Percentiles rank a stretch among this genome's conserved stretches.
phyloP scores from a whole-genome alignment of 768 basidiomycete genomes.

The Suillus tomentosus region DNA sequence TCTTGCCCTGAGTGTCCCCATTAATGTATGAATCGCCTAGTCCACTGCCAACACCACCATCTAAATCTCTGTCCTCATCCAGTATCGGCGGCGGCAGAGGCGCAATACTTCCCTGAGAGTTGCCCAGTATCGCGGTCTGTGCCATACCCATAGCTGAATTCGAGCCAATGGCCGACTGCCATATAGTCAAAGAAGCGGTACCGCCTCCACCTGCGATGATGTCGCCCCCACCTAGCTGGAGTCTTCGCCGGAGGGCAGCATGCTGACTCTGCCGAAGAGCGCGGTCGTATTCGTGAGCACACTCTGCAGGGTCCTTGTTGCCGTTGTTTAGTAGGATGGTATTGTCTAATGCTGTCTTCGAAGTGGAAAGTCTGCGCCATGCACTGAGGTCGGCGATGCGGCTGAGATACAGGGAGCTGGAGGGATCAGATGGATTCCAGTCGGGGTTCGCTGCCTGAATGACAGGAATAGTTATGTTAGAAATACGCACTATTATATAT shows the following conservation, averaged over 20 bases:
- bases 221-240: slow-evolving; percentile 25
- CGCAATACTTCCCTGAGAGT: slow-evolving; percentile 63
- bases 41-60: slow-evolving; percentile 61
- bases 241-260: slow-evolving; percentile 47
- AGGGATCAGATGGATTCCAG: slow-evolving; percentile 91
- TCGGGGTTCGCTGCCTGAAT: slow-evolving; percentile 86
- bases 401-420: slow-evolving; percentile 87
- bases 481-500: neutral
- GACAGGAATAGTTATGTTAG: slow-evolving; percentile 11
- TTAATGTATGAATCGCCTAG: slow-evolving; percentile 78
- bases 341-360: slow-evolving; percentile 29
- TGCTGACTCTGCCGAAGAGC: slow-evolving; percentile 71
- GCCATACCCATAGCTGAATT: slow-evolving; percentile 51
- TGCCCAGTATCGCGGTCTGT: slow-evolving; percentile 72
- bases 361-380: slow-evolving; percentile 34
- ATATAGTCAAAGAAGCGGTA: slow-evolving; percentile 49
- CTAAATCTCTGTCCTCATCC: slow-evolving; percentile 49
- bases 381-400: slow-evolving; percentile 75
- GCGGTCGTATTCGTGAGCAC: slow-evolving; percentile 74
- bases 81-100: slow-evolving; percentile 28
- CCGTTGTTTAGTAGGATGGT: slow-evolving; percentile 32
- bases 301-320: slow-evolving; percentile 47
- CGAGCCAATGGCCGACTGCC: slow-evolving; percentile 46
- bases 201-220: slow-evolving; percentile 45
- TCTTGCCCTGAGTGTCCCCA: slow-evolving; percentile 47